A percentile compares a stretch with the other conserved stretches of the same genome.
Evolutionary conservation across 2,329 filamentous ascomycete genomes (phyloP).

Genomic region (Aspergillus puulaauensis): DNA sequence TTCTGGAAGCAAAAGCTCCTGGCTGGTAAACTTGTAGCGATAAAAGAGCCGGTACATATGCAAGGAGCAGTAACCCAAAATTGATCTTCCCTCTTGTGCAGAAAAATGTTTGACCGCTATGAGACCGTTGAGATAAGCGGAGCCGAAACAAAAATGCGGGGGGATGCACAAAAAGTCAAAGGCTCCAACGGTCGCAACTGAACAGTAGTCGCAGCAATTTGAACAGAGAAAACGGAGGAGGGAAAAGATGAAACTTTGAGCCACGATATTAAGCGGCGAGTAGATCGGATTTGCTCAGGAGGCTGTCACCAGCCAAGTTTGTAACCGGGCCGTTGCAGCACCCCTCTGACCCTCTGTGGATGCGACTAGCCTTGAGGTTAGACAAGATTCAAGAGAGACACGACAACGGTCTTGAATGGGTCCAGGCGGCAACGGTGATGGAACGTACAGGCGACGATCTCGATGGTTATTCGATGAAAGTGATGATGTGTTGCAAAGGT

Average conservation of each 20-base stretch:
- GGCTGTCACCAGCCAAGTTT: conserved; percentile 8
- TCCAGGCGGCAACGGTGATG: conserved; percentile 2
- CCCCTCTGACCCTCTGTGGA: conserved; percentile 6
- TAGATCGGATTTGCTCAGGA: neutral
- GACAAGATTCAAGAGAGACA: conserved; percentile 6
- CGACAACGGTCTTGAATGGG: conserved; percentile 5
- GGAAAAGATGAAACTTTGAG: neutral
- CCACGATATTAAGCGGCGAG: neutral
- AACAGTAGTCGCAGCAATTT: neutral
- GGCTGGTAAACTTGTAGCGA: neutral
- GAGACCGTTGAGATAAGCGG: neutral
- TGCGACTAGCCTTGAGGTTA: conserved; percentile 9
- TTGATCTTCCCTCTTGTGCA: neutral
- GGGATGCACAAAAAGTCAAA: conserved; percentile 2
- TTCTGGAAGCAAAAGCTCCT: neutral
- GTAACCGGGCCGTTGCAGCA: conserved; percentile 9
- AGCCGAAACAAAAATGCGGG: conserved; percentile 1
- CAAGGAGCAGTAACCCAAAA: neutral
- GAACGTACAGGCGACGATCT: neutral
- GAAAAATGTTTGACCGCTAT: neutral
- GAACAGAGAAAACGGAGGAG: neutral
- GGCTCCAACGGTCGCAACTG: neutral
- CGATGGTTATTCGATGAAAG: neutral
- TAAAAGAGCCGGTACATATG: neutral
- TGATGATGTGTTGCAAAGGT: neutral